Evolutionary conservation across 306 rosid species (phyloP), one percentile per base, ranked within the genome.

Genomic region (Sphenostylis stenocarpa): DNA sequence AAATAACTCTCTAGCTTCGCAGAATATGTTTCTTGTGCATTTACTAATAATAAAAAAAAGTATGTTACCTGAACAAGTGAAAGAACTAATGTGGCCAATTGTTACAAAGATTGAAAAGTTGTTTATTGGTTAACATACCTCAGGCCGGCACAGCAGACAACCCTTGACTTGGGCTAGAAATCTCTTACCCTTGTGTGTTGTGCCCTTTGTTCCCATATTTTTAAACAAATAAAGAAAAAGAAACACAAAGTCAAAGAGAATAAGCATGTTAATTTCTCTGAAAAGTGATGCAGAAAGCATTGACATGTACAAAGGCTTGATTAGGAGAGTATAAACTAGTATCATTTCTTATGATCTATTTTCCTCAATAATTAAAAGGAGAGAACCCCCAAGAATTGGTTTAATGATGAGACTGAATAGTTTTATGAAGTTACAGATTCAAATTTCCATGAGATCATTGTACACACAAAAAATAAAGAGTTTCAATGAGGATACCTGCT

Each of bases 161-260:
- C 88, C 88, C 81, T 95, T 95, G 72, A 92, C 74, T 80, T 83
- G 89, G 29, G 86, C 86, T 28, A 85, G 81, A 70, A 85, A 69
- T 78, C 81, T 78, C 81, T 85, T 85, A 26, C 84, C 81, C 62
- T 67, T 48, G 12, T 78, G 75, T 1, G 81, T 76, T 14, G 73
- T 63, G 49, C 69, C 84, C 85, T 85, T 61, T n/a, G 61, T 60
- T 72, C 20, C 52, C 36, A 26, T 17, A 11, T n/a, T 28, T 39
- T 73, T 60, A 34, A 47, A 47, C n/a, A 48, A 0, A 39, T 1
- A 9, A 36, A 17, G 0, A 34, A 24, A 39, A 0, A 8, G 13
- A 24, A n/a, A 17, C 1, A 24, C 38, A 23, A 4, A 47, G n/a
- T 29, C 36, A 56, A 56, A 76, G 43, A 17, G 21, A 16, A 43